Percentiles rank a stretch among this genome's conserved stretches.
Conservation (phyloP, 139 green algal species). For the Tetradesmus obliquus region DNA sequence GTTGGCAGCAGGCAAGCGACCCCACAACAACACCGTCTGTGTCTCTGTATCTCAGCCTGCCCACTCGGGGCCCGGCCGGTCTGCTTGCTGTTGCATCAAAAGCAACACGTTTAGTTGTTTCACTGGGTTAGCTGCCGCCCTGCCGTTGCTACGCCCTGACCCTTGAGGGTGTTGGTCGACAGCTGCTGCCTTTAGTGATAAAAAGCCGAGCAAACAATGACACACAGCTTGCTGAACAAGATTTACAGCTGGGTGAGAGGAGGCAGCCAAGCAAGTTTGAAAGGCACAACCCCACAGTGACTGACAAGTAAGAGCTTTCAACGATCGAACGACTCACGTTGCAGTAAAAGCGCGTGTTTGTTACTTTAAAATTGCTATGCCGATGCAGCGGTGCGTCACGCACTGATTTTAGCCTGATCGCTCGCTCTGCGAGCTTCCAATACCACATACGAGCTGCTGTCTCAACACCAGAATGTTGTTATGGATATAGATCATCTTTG, state of each 20-base stretch:
- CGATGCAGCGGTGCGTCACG: too few relatives aligned
- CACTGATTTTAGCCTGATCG: too few relatives aligned
- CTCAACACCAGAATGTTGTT: too few relatives aligned
- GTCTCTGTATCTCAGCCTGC: slow-evolving; percentile 22
- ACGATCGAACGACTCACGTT: background rate
- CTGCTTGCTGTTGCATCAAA: background rate
- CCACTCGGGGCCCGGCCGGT: background rate
- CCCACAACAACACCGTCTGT: background rate
- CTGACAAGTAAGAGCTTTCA: background rate
- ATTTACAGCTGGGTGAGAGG: background rate
- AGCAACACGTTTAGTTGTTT: too few relatives aligned
- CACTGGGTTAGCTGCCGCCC: too few relatives aligned
- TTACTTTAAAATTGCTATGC: too few relatives aligned
- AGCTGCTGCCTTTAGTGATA: background rate
- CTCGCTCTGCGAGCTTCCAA: too few relatives aligned
- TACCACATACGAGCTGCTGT: too few relatives aligned
- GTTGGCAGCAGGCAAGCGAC: background rate
- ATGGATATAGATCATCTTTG: background rate
- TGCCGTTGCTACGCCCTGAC: background rate
- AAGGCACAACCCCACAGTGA: background rate
- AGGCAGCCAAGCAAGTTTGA: background rate
- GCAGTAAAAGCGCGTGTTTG: too few relatives aligned
- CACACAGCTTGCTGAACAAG: too few relatives aligned
- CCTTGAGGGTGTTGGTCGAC: background rate
- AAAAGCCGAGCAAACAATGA: too few relatives aligned